Conservation (phyloP, 2,329 filamentous ascomycete species). For the Septoria linicola region DNA sequence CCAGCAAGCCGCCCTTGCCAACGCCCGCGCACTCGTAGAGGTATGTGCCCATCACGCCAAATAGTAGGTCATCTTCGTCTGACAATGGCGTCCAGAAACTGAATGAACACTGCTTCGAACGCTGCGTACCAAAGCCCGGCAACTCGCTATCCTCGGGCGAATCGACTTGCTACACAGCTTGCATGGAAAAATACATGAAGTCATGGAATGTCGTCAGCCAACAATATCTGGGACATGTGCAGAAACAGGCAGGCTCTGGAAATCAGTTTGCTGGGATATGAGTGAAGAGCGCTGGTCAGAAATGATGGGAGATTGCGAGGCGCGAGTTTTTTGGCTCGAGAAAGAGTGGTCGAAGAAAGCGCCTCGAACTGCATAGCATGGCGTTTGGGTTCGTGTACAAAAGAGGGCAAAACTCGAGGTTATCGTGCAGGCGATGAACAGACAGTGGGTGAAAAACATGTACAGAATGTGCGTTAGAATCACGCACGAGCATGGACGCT, state of each 20-base stretch:
- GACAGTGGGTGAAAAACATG: neutral
- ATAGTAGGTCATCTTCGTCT: neutral
- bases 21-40: conserved; percentile 53
- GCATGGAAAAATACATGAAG: conserved; percentile 58
- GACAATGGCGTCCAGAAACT: conserved; percentile 53
- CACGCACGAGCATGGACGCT: conserved; percentile 4
- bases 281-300: neutral
- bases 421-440: neutral
- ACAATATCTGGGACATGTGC: conserved; percentile 51
- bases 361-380: conserved; percentile 4
- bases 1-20: conserved; percentile 53
- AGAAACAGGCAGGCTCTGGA: conserved; percentile 38
- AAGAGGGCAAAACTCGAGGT: neutral
- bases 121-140: conserved; percentile 54
- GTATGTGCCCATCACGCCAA: conserved; percentile 31
- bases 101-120: conserved; percentile 58
- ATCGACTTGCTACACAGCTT: conserved; percentile 50
- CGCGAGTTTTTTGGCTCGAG: too few relatives aligned
- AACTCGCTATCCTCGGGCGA: conserved; percentile 52
- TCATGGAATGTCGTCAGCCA: conserved; percentile 53
- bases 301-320: too few relatives aligned
- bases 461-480: conserved; percentile 1
- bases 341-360: too few relatives aligned
- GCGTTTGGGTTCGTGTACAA: conserved; percentile 11
- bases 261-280: conserved; percentile 9